A percentile compares a stretch with the other conserved stretches of the same genome.
Evolutionary conservation across 768 basidiomycete species (phyloP).

Genomic region (Lactarius trivialis): DNA sequence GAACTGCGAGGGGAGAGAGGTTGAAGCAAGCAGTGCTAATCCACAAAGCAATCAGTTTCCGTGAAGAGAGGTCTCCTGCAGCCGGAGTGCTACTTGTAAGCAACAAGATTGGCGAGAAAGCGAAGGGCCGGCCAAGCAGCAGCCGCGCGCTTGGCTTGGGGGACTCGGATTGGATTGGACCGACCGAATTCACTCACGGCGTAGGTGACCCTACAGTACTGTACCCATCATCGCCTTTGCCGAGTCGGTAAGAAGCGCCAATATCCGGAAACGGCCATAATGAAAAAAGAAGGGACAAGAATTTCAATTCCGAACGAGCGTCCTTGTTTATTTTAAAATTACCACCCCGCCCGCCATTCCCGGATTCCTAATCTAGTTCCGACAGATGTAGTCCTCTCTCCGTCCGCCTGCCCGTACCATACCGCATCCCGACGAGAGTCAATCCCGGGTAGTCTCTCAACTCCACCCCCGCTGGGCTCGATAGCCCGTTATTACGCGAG

Average conservation of each 20-base stretch:
- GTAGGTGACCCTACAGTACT: background rate
- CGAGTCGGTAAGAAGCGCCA: conserved; percentile 7
- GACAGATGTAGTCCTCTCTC: background rate
- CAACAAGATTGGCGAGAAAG: background rate
- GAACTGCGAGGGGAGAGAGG: background rate
- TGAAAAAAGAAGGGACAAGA: conserved; percentile 11
- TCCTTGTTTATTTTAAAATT: conserved; percentile 1
- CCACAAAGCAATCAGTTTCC: background rate
- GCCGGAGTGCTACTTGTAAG: background rate
- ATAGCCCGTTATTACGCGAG: no score
- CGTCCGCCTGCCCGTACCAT: background rate
- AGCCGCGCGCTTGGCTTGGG: background rate
- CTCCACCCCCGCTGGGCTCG: background rate
- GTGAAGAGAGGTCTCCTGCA: background rate
- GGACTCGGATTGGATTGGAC: background rate
- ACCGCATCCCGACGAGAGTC: background rate
- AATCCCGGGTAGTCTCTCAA: background rate
- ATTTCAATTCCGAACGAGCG: background rate
- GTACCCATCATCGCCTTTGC: conserved; percentile 1
- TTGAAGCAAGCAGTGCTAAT: no score
- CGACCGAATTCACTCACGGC: background rate
- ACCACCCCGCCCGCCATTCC: background rate
- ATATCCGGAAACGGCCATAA: conserved; percentile 14
- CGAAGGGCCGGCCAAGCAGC: background rate
- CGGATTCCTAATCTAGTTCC: background rate